A percentile compares a stretch with the other conserved stretches of the same genome.
Conservation (phyloP, 2,329 filamentous ascomycete genomes). For the Beauveria scarabaeidicola region DNA sequence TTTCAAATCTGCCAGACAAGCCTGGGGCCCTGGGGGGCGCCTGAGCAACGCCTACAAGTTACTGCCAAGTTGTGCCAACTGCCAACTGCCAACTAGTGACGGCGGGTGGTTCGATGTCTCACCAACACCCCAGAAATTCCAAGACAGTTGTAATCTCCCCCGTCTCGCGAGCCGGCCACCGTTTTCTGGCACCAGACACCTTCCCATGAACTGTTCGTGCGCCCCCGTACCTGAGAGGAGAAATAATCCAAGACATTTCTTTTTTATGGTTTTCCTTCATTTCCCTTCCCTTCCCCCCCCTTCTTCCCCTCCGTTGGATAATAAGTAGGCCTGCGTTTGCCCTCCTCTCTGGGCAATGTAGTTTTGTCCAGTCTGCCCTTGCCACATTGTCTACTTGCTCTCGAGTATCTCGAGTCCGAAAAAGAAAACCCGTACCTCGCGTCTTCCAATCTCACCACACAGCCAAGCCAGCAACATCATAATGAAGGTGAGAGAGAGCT, state of each 20-base stretch:
- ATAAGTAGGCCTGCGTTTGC: neutral
- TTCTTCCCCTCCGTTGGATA: neutral
- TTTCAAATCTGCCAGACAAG: too few species aligned
- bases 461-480: neutral
- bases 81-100: too few species aligned
- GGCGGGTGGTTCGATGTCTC: neutral
- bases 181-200: neutral
- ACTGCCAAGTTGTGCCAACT: too few species aligned
- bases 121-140: neutral
- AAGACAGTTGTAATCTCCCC: conserved; percentile 5
- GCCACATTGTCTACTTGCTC: neutral
- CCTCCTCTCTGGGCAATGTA: too few species aligned
- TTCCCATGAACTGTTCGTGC: neutral
- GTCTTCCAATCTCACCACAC: neutral
- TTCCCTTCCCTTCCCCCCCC: neutral
- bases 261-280: neutral
- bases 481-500: conserved; percentile 9
- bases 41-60: too few species aligned
- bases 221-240: neutral
- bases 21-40: too few species aligned
- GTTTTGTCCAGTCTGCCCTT: neutral
- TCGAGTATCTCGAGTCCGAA: neutral
- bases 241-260: neutral
- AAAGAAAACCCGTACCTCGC: neutral
- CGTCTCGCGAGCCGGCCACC: neutral